Evolutionary conservation across 2,329 filamentous ascomycete species (phyloP), one percentile per base, ranked within the genome.

Genomic region (Ophiobolus disseminans): DNA sequence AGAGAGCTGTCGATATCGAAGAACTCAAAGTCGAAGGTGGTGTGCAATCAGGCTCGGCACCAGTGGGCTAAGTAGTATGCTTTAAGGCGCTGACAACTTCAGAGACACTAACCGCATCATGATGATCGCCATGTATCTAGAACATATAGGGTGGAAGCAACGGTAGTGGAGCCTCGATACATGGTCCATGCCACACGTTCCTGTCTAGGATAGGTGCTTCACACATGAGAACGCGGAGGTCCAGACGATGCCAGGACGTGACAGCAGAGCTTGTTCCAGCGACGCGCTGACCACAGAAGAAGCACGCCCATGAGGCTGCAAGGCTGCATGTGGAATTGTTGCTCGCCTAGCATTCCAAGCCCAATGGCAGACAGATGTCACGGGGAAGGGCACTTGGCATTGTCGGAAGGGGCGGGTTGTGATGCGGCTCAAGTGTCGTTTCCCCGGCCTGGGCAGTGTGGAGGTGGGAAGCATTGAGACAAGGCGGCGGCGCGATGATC

Each of bases 391-490:
- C 35, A 48, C 59, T 63, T 59, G 52, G 53, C 54, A 32, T 39
- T 44, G 40, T 45, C 37, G 47, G 45, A 42, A 50, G 45, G 44
- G 48, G 51, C 34, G 39, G 43, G 40, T 43, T 47, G 36, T 60
- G 62, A 62, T 69, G 68, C 60, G 65, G 69, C 67, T 69, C 56
- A 59, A 64, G 55, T 62, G 55, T 57, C 56, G 62, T 59, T 60
- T 61, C 45, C 49, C 45, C 40, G 10, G 30, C 40, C 58, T 64
- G 62, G 65, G 55, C 51, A 52, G 42, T 48, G 45, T 50, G 51
- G 50, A 58, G 48, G 21, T 30, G 47, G 36, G 38, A 55, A 54
- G 59, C 50, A 45, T 53, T 50, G 34, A 17, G 61, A 55, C 60
- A 49, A 58, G 58, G 60, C 62, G 51, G 50, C 35, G 53, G 46